Evolutionary conservation across 345 rosid genomes (phyloP).

Genomic region (Gynandropsis gynandra): DNA sequence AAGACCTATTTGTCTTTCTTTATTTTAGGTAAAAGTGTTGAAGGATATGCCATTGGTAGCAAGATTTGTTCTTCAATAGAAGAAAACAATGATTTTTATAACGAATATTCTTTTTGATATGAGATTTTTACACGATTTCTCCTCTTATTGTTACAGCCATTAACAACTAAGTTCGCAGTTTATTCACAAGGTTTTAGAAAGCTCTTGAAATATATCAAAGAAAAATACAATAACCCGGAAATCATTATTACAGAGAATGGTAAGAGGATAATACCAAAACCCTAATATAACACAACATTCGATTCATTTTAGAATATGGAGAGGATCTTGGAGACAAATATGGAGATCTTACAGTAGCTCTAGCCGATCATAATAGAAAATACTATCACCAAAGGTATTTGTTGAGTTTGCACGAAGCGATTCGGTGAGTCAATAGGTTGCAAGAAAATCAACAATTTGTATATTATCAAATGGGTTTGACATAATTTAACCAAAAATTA

Average conservation of each 20-base stretch:
- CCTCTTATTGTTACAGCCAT: conserved; percentile 19
- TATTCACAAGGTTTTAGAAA: conserved; percentile 23
- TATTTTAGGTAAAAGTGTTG: conserved; percentile 11
- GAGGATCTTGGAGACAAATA: conserved; percentile 11
- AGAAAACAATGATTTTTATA: no score
- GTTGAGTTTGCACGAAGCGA: conserved; percentile 17
- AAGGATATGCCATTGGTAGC: conserved; percentile 15
- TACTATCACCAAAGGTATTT: conserved; percentile 23
- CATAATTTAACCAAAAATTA: no score
- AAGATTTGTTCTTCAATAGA: conserved; percentile 12
- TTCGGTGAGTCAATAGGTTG: conserved; percentile 6
- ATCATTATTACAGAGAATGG: conserved; percentile 47
- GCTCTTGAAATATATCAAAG: conserved; percentile 31
- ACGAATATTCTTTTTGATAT: neutral
- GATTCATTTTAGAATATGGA: conserved; percentile 15
- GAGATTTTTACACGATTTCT: neutral
- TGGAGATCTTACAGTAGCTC: conserved; percentile 6
- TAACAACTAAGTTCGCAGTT: conserved; percentile 7
- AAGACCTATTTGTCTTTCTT: neutral
- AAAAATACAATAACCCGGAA: conserved; percentile 27
- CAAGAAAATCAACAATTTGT: no score
- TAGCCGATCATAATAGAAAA: conserved; percentile 11
- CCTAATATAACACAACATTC: no score
- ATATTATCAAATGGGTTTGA: neutral
- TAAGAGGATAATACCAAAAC: conserved; percentile 18